phyloP scores from a whole-genome alignment of 805 yeast genomes.

The Diddensiella transvaalensis region DNA sequence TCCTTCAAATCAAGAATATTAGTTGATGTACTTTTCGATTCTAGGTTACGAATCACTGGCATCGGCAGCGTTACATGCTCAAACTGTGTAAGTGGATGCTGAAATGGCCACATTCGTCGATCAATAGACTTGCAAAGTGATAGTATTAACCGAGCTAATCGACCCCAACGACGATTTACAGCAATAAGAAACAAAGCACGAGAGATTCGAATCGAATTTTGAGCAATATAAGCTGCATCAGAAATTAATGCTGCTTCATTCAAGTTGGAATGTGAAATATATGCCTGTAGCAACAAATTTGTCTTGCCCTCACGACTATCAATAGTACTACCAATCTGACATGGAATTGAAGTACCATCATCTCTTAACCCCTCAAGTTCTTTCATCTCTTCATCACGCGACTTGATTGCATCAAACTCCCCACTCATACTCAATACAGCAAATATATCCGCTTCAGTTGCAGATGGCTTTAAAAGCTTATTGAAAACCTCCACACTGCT shows the following conservation, averaged over 20 bases:
- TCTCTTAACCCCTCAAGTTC: slow-evolving; percentile 67
- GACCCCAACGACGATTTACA: slow-evolving; percentile 88
- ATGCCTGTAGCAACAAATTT: slow-evolving; percentile 82
- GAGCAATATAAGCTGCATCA: slow-evolving; percentile 91
- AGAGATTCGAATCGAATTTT: slow-evolving; percentile 88
- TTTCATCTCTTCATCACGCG: slow-evolving; percentile 78
- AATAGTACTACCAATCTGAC: slow-evolving; percentile 75
- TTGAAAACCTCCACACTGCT: slow-evolving; percentile 88
- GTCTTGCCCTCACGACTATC: slow-evolving; percentile 83
- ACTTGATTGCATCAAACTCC: slow-evolving; percentile 87
- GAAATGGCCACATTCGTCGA: slow-evolving; percentile 79
- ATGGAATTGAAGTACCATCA: slow-evolving; percentile 52
- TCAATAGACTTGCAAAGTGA: slow-evolving; percentile 85
- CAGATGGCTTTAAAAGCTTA: slow-evolving; percentile 73
- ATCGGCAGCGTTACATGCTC: slow-evolving; percentile 54
- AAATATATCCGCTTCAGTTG: slow-evolving; percentile 88
- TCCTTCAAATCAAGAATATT: slow-evolving; percentile 67
- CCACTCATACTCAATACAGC: slow-evolving; percentile 88
- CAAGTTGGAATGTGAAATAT: slow-evolving; percentile 67
- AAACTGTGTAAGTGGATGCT: slow-evolving; percentile 87
- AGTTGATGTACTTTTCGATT: slow-evolving; percentile 43
- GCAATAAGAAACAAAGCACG: slow-evolving; percentile 87
- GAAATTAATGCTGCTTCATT: slow-evolving; percentile 79
- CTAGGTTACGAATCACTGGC: slow-evolving; percentile 54
- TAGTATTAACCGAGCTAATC: slow-evolving; percentile 66